These are phyloP conservation scores for Colletotrichum sidae DNA, from an alignment of 2,329 filamentous ascomycete genomes.

Conservation along the genomic window DNA sequence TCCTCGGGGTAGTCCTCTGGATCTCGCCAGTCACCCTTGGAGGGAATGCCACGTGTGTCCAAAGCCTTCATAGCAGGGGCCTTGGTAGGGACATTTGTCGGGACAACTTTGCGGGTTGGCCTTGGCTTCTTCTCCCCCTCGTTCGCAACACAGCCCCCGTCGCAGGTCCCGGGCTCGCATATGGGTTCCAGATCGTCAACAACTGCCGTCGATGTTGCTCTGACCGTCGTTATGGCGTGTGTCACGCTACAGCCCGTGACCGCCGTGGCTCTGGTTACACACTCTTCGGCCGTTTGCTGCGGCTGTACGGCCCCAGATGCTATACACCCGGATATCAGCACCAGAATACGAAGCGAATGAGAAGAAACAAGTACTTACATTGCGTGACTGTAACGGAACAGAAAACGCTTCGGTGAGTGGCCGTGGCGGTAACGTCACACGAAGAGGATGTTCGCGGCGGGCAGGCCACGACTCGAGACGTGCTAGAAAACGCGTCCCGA, in stretches of 20 bases:
- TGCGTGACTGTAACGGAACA: constrained; percentile 18
- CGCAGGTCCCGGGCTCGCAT: neutral
- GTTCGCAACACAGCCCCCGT: neutral
- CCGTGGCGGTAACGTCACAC: constrained; percentile 10
- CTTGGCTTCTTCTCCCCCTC: too few species aligned
- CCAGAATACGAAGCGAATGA: neutral
- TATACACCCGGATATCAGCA: neutral
- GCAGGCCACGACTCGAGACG: too few species aligned
- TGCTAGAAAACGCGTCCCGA: too few species aligned
- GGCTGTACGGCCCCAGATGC: neutral
- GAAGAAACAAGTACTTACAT: neutral
- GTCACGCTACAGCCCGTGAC: constrained; percentile 14
- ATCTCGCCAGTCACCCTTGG: constrained; percentile 1
- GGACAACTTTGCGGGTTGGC: too few species aligned
- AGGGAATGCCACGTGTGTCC: constrained; percentile 42
- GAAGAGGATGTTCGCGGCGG: constrained; percentile 6
- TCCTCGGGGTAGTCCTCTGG: constrained; percentile 7
- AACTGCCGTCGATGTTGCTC: neutral
- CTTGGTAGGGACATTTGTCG: too few species aligned
- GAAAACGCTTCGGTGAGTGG: constrained; percentile 18
- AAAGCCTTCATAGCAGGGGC: neutral
- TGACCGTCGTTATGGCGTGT: neutral
- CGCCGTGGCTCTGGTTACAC: constrained; percentile 12
- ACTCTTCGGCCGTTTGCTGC: neutral
- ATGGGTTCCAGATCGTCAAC: neutral